Conservation (phyloP, 2,329 filamentous ascomycete species). For the Trichoderma harzianum region DNA sequence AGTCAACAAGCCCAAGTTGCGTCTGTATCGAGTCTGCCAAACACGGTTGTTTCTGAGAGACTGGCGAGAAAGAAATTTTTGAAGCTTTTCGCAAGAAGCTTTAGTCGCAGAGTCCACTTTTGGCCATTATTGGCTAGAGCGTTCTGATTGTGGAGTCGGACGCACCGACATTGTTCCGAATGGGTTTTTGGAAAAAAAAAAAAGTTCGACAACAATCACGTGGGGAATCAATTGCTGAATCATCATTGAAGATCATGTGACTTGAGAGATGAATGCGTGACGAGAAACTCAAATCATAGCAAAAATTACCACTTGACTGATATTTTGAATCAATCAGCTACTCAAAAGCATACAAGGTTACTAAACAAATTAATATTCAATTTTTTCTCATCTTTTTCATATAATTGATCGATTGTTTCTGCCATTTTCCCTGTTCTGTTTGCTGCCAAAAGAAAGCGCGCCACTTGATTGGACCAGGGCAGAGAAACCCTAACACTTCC, state of each 20-base stretch:
- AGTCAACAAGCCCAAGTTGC: constrained; percentile 25
- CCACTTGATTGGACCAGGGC: constrained; percentile 31
- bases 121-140: constrained; percentile 20
- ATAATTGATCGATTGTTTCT: not conserved
- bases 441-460: not conserved
- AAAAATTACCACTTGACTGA: not conserved
- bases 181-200: not conserved
- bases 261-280: not conserved
- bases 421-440: not conserved
- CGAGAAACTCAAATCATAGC: not conserved
- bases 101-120: constrained; percentile 21
- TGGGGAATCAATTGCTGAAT: not conserved
- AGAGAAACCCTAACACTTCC: constrained; percentile 40
- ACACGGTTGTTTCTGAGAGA: constrained; percentile 17
- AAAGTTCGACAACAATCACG: not conserved
- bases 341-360: rapidly evolving
- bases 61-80: constrained; percentile 37
- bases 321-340: not conserved
- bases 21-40: constrained; percentile 22
- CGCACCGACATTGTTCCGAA: constrained; percentile 22
- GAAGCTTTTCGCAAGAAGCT: constrained; percentile 31
- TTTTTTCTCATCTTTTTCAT: not conserved
- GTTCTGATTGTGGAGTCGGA: not conserved
- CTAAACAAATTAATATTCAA: not conserved
- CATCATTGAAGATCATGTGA: constrained; percentile 9